These are phyloP conservation scores for Haplographium delicatum DNA, from an alignment of 495 filamentous ascomycete species.

Conservation along the genomic window DNA sequence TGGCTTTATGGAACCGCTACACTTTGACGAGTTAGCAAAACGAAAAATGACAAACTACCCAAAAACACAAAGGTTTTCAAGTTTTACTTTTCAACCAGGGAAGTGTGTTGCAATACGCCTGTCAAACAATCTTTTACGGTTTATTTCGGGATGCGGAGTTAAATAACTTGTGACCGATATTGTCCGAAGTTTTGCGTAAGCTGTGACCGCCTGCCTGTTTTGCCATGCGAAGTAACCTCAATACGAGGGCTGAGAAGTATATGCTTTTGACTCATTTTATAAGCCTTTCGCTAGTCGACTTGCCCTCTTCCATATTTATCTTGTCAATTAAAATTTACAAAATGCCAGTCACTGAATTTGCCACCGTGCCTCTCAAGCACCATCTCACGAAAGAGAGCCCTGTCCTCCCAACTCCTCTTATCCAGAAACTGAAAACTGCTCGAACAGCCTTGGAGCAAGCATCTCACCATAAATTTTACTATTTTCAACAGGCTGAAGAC, in stretches of 20 bases:
- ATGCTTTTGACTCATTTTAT: no score
- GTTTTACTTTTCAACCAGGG: neutral
- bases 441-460: slow-evolving; percentile 21
- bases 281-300: no score
- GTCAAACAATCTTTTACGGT: no score
- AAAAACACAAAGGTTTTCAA: neutral
- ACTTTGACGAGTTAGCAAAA: slow-evolving; percentile 23
- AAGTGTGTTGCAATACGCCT: no score
- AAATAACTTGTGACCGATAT: no score
- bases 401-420: slow-evolving; percentile 26
- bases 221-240: no score
- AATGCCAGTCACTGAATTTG: slow-evolving; percentile 52
- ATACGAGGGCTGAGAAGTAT: no score
- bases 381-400: slow-evolving; percentile 15
- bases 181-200: no score
- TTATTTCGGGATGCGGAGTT: no score
- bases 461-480: slow-evolving; percentile 2
- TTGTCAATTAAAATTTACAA: slow-evolving; percentile 1
- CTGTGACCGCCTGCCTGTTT: no score
- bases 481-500: slow-evolving; percentile 43
- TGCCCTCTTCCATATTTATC: neutral
- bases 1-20: slow-evolving; percentile 11
- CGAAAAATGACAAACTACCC: slow-evolving; percentile 10
- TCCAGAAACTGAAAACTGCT: slow-evolving; percentile 36
- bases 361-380: slow-evolving; percentile 37